Conservation (phyloP, 352 stramenopile species). For the Globisporangium ultimum region DNA sequence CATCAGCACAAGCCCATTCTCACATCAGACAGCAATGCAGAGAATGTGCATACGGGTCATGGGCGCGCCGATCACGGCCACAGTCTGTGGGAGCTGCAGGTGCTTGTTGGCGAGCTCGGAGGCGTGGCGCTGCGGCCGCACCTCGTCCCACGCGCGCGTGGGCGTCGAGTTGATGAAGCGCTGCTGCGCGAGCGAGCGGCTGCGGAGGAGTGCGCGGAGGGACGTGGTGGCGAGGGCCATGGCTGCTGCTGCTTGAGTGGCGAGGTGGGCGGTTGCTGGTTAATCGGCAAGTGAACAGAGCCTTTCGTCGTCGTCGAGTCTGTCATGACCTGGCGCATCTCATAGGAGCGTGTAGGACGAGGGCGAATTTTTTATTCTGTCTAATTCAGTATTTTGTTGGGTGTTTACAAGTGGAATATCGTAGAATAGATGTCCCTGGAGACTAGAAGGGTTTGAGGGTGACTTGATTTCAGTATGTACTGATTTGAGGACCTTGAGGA, state of each 20-base stretch:
- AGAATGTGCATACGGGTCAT: slow-evolving; percentile 66
- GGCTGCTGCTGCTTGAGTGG: not conserved
- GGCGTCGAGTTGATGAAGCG: slow-evolving; percentile 55
- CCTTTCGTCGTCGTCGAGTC: not conserved
- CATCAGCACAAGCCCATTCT: not conserved
- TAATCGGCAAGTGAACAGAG: not conserved
- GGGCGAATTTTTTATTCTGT: not conserved
- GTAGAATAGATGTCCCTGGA: not conserved
- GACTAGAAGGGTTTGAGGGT: not conserved
- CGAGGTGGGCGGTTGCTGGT: not conserved
- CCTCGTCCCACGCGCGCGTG: slow-evolving; percentile 48
- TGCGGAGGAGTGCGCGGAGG: not conserved
- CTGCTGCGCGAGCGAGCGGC: slow-evolving; percentile 12
- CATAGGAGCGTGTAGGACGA: not conserved
- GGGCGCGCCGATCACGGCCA: slow-evolving; percentile 79
- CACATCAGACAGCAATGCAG: too few species aligned
- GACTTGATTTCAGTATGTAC: slow-evolving; percentile 8
- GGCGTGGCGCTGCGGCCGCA: slow-evolving; percentile 62
- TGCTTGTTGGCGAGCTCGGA: slow-evolving; percentile 47
- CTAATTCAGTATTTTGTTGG: not conserved
- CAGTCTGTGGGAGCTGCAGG: slow-evolving; percentile 59
- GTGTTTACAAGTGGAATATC: not conserved
- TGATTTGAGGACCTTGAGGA: slow-evolving; percentile 1
- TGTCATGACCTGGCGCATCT: too few species aligned
- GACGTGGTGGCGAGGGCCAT: not conserved